Percentiles rank a stretch among this genome's conserved stretches.
These are phyloP conservation scores for Beauveria sp. DNA, from an alignment of 2,329 filamentous ascomycete species.

Conservation along the genomic window DNA sequence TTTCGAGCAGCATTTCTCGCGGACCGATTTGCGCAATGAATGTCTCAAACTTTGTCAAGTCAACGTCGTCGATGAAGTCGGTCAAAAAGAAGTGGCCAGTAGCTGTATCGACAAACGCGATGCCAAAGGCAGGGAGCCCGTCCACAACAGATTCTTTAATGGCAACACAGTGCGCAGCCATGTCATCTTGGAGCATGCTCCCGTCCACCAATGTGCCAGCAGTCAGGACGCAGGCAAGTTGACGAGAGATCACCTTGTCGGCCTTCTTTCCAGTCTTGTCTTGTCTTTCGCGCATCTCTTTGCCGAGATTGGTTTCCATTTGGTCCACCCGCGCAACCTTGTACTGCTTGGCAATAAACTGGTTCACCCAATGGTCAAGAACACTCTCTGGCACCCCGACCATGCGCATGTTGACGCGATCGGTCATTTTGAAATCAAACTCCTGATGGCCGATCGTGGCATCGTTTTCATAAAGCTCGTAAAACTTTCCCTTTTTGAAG, in stretches of 20 bases:
- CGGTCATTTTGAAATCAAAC: constrained; percentile 95
- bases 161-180: constrained; percentile 91
- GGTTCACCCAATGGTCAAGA: constrained; percentile 93
- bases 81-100: constrained; percentile 94
- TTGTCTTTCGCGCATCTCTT: constrained; percentile 96
- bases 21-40: constrained; percentile 88
- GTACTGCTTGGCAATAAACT: constrained; percentile 96
- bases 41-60: constrained; percentile 95
- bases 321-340: constrained; percentile 97
- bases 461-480: constrained; percentile 96
- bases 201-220: constrained; percentile 90
- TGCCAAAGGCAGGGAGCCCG: constrained; percentile 74
- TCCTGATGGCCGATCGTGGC: constrained; percentile 92
- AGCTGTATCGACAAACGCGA: constrained; percentile 90
- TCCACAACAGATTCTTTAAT: constrained; percentile 78
- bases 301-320: constrained; percentile 88
- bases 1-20: constrained; percentile 83
- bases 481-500: constrained; percentile 99
- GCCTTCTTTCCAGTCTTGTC: constrained; percentile 59
- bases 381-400: constrained; percentile 94
- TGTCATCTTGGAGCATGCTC: constrained; percentile 95
- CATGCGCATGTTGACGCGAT: constrained; percentile 99
- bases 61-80: constrained; percentile 82
- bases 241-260: constrained; percentile 88
- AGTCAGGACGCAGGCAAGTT: constrained; percentile 85